These are phyloP conservation scores for Trichoderma sp. DNA, from an alignment of 2,329 filamentous ascomycete genomes.

Conservation along the genomic window DNA sequence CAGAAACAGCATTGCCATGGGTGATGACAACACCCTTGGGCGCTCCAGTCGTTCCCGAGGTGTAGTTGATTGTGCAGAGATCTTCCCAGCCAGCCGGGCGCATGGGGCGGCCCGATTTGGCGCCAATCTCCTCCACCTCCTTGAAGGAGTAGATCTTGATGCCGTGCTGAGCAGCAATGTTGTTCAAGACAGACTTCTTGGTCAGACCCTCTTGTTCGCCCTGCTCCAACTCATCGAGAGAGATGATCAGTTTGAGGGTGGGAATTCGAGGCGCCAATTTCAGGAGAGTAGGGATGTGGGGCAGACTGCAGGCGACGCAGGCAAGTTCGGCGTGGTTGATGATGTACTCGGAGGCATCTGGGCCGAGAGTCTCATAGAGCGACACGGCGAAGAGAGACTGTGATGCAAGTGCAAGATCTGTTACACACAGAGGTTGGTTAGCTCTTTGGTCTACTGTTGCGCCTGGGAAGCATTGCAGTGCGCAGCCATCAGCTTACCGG, in stretches of 20 bases:
- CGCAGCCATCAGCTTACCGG: constrained; percentile 50
- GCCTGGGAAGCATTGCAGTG: not conserved
- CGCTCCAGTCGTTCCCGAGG: constrained; percentile 79
- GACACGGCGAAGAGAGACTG: constrained; percentile 89
- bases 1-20: constrained; percentile 78
- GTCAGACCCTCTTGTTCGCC: constrained; percentile 76
- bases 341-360: constrained; percentile 91
- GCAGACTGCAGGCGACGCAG: constrained; percentile 76
- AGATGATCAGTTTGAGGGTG: constrained; percentile 82
- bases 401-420: constrained; percentile 83
- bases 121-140: constrained; percentile 81
- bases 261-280: constrained; percentile 78
- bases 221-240: constrained; percentile 76
- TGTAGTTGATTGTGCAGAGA: constrained; percentile 88
- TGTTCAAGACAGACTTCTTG: constrained; percentile 76
- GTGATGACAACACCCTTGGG: constrained; percentile 84
- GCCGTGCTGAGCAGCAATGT: constrained; percentile 72
- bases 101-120: constrained; percentile 66
- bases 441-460: not conserved
- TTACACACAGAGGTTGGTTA: not conserved
- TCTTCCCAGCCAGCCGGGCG: constrained; percentile 74
- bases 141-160: constrained; percentile 77
- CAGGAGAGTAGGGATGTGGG: constrained; percentile 78
- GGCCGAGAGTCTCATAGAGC: constrained; percentile 92
- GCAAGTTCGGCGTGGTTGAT: constrained; percentile 82